Base-by-base conservation (phyloP, 352 stramenopile species). In the Globisporangium yorkense region DNA sequence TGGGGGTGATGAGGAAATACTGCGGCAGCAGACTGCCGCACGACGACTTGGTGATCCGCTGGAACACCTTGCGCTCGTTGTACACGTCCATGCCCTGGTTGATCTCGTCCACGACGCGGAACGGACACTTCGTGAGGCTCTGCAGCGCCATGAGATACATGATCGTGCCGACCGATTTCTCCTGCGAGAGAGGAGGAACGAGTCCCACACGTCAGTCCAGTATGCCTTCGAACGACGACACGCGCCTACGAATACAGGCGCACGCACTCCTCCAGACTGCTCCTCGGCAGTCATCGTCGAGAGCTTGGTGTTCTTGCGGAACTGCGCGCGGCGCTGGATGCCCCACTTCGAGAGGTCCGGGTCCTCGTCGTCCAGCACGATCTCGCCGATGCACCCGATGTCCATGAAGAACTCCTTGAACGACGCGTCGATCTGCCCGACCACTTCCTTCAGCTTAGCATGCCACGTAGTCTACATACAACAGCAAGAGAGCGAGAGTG, bases 101-200 rank as follows among this genome's bases (percentile, higher is more conserved):
- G 53, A 96, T 94, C 57, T 96, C 86, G 62, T 96, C 86, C 33
- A 96, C 86, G 29, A 96, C 84, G 1, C 86, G 80, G 61, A 96
- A 96, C 43, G 84, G 86, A 21, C 86, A 94, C 66, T 91, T 86
- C 0, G 86, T 96, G 24, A 96, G 65, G 45, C 74, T 92, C 60
- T 96, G 86, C 4, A 96, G 72, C 33, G 86, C 86, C 86, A 96
- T 96, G 62, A 96, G 67, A 53, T 96, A 96, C 84, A 96, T 94
- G 61, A 92, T 96, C n/a, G 86, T 96, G 40, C 84, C 84, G 5
- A 96, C 86, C 35, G 84, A 91, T 79, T 94, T 96, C 73, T 96
- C 86, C 84, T 94, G 50, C 20, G 53, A 16, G 5, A 60, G 24
- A 54, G 24, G 29, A 7, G 47, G 45, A 21, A 60, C 35, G 7